These are phyloP conservation scores for Trichoderma endophyticum DNA, from an alignment of 2,329 filamentous ascomycete species.

Conservation along the genomic window DNA sequence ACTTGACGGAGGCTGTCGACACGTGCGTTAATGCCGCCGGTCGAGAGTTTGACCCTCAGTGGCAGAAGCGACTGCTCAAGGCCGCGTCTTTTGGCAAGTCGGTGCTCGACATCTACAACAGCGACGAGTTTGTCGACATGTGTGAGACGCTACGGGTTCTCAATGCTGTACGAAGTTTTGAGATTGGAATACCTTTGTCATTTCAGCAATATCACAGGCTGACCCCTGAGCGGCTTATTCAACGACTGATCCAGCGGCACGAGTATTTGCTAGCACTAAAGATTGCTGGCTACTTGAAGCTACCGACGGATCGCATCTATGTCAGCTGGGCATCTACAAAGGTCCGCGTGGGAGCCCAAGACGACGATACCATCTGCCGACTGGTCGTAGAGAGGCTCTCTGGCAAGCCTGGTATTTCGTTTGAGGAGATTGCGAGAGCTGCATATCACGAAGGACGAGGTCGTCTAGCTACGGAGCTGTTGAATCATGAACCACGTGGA, in stretches of 20 bases:
- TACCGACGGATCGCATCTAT: constrained; percentile 87
- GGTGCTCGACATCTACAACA: constrained; percentile 94
- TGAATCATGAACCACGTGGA: constrained; percentile 90
- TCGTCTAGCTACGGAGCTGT: constrained; percentile 81
- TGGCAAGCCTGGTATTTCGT: constrained; percentile 89
- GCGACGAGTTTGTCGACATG: constrained; percentile 98
- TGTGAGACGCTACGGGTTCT: constrained; percentile 89
- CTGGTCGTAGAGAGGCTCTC: constrained; percentile 82
- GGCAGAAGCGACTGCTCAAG: constrained; percentile 95
- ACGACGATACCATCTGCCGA: constrained; percentile 83
- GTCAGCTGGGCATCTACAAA: constrained; percentile 97
- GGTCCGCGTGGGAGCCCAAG: constrained; percentile 76
- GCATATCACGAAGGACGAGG: constrained; percentile 91
- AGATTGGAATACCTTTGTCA: constrained; percentile 83
- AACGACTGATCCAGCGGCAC: constrained; percentile 79
- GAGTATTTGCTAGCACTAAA: constrained; percentile 89
- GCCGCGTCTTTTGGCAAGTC: constrained; percentile 98
- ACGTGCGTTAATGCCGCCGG: constrained; percentile 90
- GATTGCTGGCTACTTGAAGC: constrained; percentile 79
- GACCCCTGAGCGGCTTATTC: constrained; percentile 83
- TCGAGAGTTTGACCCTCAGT: constrained; percentile 82
- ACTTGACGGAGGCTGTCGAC: constrained; percentile 88
- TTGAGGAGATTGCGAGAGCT: constrained; percentile 87
- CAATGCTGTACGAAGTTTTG: constrained; percentile 88
- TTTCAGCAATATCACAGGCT: constrained; percentile 92